Evolutionary conservation across 1,284 basidiomycete species (phyloP).

Genomic region (Golubevia pallescens): DNA sequence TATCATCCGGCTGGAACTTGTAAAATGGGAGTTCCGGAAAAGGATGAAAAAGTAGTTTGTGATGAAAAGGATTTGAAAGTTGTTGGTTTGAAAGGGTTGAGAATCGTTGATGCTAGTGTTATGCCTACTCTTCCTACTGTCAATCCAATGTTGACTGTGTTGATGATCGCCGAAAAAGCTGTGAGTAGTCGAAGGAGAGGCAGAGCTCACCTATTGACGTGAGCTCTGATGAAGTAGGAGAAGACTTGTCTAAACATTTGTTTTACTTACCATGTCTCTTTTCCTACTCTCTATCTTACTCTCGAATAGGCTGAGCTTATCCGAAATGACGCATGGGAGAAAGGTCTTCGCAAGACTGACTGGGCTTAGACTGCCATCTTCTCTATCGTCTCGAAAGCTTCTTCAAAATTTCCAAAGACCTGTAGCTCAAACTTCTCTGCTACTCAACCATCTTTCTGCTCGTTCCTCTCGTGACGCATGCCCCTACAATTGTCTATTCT

Average conservation of each 20-base stretch:
- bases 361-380: constrained; percentile 20
- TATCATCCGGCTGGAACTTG: constrained; percentile 64
- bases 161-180: constrained; percentile 54
- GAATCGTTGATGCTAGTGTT: constrained; percentile 60
- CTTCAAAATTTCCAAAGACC: too few relatives aligned
- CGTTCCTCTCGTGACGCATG: too few relatives aligned
- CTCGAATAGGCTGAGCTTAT: constrained; percentile 33
- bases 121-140: constrained; percentile 58
- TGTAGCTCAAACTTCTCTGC: too few relatives aligned
- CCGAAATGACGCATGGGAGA: constrained; percentile 39
- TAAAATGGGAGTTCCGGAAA: constrained; percentile 57
- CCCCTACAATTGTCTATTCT: too few relatives aligned
- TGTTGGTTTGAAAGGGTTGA: constrained; percentile 46
- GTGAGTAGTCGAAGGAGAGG: too few relatives aligned
- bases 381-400: too few relatives aligned
- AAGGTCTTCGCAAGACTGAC: constrained; percentile 12
- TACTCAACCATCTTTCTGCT: too few relatives aligned
- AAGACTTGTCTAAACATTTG: too few relatives aligned
- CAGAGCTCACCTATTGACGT: too few relatives aligned
- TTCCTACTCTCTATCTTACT: too few relatives aligned
- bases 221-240: too few relatives aligned
- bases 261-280: too few relatives aligned
- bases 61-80: constrained; percentile 53
- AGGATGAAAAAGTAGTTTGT: constrained; percentile 49
- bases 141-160: constrained; percentile 6